phyloP scores from a whole-genome alignment of 1,284 basidiomycete genomes.

The Bjerkandera adusta region DNA sequence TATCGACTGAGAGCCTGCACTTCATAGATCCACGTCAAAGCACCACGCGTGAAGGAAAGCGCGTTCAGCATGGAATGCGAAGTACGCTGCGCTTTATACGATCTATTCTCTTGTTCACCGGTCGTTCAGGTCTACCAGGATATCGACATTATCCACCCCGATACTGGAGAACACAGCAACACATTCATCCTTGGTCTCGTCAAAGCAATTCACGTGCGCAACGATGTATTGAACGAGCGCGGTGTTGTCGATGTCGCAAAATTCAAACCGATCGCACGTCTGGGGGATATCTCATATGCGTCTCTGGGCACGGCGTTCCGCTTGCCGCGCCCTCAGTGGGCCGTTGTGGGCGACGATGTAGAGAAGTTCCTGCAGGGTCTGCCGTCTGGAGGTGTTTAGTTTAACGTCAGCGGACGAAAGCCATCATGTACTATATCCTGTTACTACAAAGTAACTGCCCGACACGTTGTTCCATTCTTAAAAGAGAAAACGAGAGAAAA shows the following conservation, averaged over 20 bases:
- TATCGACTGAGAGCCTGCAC: conserved; percentile 40
- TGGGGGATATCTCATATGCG: conserved; percentile 66
- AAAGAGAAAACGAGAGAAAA: too few relatives aligned
- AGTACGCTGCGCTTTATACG: too few relatives aligned
- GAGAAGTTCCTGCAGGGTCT: too few relatives aligned
- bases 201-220: conserved; percentile 58
- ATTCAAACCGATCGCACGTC: conserved; percentile 55
- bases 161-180: conserved; percentile 41
- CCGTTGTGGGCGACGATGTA: conserved; percentile 24
- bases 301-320: conserved; percentile 54
- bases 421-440: too few relatives aligned
- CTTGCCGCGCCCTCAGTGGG: conserved; percentile 56
- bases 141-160: conserved; percentile 49
- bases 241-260: conserved; percentile 54
- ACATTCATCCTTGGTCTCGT: conserved; percentile 67
- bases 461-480: too few relatives aligned
- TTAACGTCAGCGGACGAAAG: too few relatives aligned
- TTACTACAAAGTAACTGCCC: too few relatives aligned
- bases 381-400: too few relatives aligned
- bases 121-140: conserved; percentile 47
- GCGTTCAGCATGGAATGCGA: conserved; percentile 75
- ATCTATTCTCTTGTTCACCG: conserved; percentile 12
- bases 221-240: conserved; percentile 43
- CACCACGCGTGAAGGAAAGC: conserved; percentile 69
- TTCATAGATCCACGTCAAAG: conserved; percentile 43